These are phyloP conservation scores for Pseudozyma flocculosa DNA, from an alignment of 1,284 basidiomycete species.

Conservation along the genomic window DNA sequence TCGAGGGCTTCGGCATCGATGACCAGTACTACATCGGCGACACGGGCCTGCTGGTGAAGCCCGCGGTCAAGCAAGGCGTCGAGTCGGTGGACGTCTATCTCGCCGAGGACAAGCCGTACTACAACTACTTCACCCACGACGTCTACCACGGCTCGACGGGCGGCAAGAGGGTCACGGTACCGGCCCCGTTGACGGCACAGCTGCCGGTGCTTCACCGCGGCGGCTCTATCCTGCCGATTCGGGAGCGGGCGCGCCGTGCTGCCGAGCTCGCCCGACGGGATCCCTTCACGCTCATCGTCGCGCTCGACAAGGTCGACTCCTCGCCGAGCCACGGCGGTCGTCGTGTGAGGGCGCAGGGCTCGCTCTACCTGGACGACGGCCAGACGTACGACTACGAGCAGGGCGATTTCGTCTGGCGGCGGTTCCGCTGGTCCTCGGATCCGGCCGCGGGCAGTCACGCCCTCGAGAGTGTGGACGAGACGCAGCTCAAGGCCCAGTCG, in stretches of 20 bases:
- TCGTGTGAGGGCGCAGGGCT: constrained; percentile 66
- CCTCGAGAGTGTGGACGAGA: constrained; percentile 28
- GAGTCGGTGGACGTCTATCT: constrained; percentile 78
- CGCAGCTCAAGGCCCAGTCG: constrained; percentile 11
- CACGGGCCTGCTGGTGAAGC: constrained; percentile 87
- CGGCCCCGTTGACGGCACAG: constrained; percentile 62
- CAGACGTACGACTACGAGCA: constrained; percentile 75
- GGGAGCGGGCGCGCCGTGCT: constrained; percentile 81
- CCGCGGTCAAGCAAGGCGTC: constrained; percentile 75
- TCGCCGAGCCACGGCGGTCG: constrained; percentile 9
- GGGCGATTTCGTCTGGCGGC: constrained; percentile 72
- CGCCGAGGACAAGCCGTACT: constrained; percentile 89
- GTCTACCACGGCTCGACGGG: constrained; percentile 67
- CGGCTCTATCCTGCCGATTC: constrained; percentile 83
- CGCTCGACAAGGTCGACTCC: constrained; percentile 65
- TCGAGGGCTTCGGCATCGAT: constrained; percentile 79
- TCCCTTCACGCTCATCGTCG: constrained; percentile 87
- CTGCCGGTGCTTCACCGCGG: constrained; percentile 86
- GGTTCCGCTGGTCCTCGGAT: constrained; percentile 33
- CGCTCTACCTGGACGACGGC: constrained; percentile 94
- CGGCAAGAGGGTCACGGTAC: constrained; percentile 69
- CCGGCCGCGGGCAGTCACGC: constrained; percentile 10
- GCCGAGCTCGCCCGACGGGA: constrained; percentile 85
- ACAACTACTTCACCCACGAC: constrained; percentile 74
- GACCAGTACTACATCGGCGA: constrained; percentile 92